Conservation (phyloP, 1,284 basidiomycete genomes). For the Puccinia sorghi region DNA sequence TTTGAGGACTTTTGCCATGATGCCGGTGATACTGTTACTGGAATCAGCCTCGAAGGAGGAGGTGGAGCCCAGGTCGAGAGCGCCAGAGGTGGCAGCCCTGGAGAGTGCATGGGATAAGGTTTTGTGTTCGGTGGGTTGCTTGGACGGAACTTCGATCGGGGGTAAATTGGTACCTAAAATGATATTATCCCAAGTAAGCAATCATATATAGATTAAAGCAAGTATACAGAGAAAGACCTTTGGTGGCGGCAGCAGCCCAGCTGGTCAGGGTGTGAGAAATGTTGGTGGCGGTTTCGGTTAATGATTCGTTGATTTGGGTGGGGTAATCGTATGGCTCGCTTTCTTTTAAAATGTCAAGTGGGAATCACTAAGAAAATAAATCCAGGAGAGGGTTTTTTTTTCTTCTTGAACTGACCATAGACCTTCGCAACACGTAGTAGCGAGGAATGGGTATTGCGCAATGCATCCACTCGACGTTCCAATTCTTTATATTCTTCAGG, state of each 20-base stretch:
- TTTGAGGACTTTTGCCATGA: slow-evolving; percentile 73
- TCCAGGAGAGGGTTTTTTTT: slow-evolving; percentile 60
- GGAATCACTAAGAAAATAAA: slow-evolving; percentile 56
- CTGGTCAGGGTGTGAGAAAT: slow-evolving; percentile 75
- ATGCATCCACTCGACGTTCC: slow-evolving; percentile 88
- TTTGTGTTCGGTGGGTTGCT: slow-evolving; percentile 72
- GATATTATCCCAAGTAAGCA: neutral
- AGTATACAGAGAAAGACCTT: too few species aligned
- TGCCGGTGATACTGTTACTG: slow-evolving; percentile 65
- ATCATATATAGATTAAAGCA: too few species aligned
- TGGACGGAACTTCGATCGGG: slow-evolving; percentile 57
- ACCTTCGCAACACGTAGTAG: slow-evolving; percentile 68
- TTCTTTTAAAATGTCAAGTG: slow-evolving; percentile 60
- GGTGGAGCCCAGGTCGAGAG: slow-evolving; percentile 62
- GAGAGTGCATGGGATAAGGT: slow-evolving; percentile 91
- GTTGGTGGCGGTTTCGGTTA: slow-evolving; percentile 62
- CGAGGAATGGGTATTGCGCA: slow-evolving; percentile 71
- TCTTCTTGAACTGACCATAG: slow-evolving; percentile 10
- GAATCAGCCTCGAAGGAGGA: slow-evolving; percentile 54
- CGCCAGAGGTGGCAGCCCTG: slow-evolving; percentile 74
- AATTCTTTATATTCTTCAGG: slow-evolving; percentile 88
- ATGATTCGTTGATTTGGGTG: slow-evolving; percentile 63
- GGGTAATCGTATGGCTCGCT: slow-evolving; percentile 83
- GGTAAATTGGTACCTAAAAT: slow-evolving; percentile 39
- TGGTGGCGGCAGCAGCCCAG: slow-evolving; percentile 88